Percentiles rank a stretch among this genome's conserved stretches.
phyloP scores from a whole-genome alignment of 2,329 filamentous ascomycete species.

The Sporothrix curviconia region DNA sequence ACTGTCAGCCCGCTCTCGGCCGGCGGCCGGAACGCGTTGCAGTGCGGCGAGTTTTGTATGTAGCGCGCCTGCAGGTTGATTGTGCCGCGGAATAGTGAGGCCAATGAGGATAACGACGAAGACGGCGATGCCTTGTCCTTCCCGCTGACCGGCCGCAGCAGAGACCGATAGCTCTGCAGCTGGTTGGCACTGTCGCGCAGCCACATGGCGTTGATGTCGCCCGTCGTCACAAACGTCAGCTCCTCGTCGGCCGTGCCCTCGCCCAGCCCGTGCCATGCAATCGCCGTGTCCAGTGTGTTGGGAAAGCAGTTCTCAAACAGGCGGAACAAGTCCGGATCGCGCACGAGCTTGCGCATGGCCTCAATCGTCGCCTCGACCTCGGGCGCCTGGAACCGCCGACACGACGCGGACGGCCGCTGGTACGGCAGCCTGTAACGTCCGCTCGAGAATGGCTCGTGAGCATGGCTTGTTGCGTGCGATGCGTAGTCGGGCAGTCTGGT shows the following conservation, averaged over 20 bases:
- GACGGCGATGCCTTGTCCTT: constrained; percentile 37
- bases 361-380: constrained; percentile 63
- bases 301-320: constrained; percentile 72
- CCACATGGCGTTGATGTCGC: constrained; percentile 57
- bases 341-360: constrained; percentile 26
- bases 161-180: constrained; percentile 54
- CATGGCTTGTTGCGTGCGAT: constrained; percentile 23
- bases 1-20: constrained; percentile 42
- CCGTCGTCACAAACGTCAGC: constrained; percentile 61
- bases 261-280: constrained; percentile 15
- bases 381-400: constrained; percentile 65
- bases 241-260: constrained; percentile 54
- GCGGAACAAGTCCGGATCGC: constrained; percentile 55
- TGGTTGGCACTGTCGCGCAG: constrained; percentile 68
- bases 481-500: constrained; percentile 21
- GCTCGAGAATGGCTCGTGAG: constrained; percentile 27
- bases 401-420: constrained; percentile 54
- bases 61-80: constrained; percentile 61
- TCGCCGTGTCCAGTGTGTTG: constrained; percentile 49
- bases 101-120: constrained; percentile 40
- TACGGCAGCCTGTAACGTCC: constrained; percentile 29
- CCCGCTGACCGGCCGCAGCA: constrained; percentile 37
- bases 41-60: constrained; percentile 60
- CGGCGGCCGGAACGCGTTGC: constrained; percentile 77
- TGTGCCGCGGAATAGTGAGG: constrained; percentile 56